Evolutionary conservation across 1,139 yeast species (phyloP), one percentile per base, ranked within the genome.

Genomic region (Nakaseomyces delphensis): DNA sequence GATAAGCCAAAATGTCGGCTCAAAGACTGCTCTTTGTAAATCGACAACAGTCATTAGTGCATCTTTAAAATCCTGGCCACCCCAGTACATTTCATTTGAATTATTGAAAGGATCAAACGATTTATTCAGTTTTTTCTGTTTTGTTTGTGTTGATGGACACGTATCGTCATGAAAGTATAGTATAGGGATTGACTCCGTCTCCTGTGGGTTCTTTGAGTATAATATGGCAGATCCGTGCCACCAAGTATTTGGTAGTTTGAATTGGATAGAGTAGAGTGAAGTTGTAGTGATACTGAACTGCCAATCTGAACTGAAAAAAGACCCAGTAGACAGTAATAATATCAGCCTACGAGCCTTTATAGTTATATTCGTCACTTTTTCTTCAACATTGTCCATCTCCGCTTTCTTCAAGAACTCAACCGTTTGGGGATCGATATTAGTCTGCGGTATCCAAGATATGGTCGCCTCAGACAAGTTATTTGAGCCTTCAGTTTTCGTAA

Each of bases 81-180:
- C 98, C 97, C 97, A 91, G 54, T 80, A 82, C 38, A 85, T 58
- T 13, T 72, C 73, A 21, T 62, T 55, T 25, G 73, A 73, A 25
- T 72, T 74, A 18, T 75, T 76, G 62, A 85, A 89, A 0, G 94
- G 89, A 48, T 82, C 84, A 60, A 87, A 86, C 19, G 73, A 67
- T 56, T 78, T 76, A 29, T 53, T 56, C 15, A 59, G 45, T 52
- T 74, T 76, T 45, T 79, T 74, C 50, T 79, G 81, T 50, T 75
- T 80, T 48, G 71, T 64, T 44, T 73, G 66, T 0, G 95, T 85
- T 36, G 93, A 81, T 6, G 84, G 78, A 20, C 83, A 77, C 54
- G 84, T 91, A 46, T 84, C 81, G 58, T 93, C 98, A 62, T 91
- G 97, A 67, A 93, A 89, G 62, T 87, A 91, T 36, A 91, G 59